A percentile compares a stretch with the other conserved stretches of the same genome.
phyloP scores from a whole-genome alignment of 2,329 filamentous ascomycete genomes.

The Ophiostoma himal-ulmi region DNA sequence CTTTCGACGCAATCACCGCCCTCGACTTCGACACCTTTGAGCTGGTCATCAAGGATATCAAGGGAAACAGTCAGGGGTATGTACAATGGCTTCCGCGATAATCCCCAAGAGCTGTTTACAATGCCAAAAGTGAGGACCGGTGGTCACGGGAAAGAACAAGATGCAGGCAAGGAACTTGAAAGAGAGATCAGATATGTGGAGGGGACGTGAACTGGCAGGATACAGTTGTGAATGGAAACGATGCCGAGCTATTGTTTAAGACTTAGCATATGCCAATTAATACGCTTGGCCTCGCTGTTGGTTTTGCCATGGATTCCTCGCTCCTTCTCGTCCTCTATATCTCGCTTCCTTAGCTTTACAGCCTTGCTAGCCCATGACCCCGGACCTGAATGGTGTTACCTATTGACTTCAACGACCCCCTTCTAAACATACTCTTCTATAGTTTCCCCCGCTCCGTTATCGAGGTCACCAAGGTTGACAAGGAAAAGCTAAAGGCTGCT shows the following conservation, averaged over 20 bases:
- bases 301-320: neutral
- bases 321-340: neutral
- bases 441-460: slow-evolving; percentile 46
- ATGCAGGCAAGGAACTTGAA: neutral
- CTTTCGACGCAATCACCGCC: slow-evolving; percentile 89
- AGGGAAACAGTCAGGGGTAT: slow-evolving; percentile 94
- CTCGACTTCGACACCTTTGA: slow-evolving; percentile 89
- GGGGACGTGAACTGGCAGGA: neutral
- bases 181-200: neutral
- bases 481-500: slow-evolving; percentile 68
- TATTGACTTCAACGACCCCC: neutral
- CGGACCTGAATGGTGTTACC: neutral
- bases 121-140: neutral
- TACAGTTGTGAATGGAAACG: neutral
- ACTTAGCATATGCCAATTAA: neutral
- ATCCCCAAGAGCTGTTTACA: slow-evolving; percentile 13
- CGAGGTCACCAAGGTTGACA: slow-evolving; percentile 54
- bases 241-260: neutral
- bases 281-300: neutral
- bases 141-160: neutral
- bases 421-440: slow-evolving; percentile 22
- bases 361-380: neutral
- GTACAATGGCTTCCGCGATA: slow-evolving; percentile 93
- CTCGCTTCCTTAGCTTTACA: neutral
- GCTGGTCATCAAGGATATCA: slow-evolving; percentile 79